Conservation (phyloP, 2,329 filamentous ascomycete species). For the Aureobasidium mangrovei region DNA sequence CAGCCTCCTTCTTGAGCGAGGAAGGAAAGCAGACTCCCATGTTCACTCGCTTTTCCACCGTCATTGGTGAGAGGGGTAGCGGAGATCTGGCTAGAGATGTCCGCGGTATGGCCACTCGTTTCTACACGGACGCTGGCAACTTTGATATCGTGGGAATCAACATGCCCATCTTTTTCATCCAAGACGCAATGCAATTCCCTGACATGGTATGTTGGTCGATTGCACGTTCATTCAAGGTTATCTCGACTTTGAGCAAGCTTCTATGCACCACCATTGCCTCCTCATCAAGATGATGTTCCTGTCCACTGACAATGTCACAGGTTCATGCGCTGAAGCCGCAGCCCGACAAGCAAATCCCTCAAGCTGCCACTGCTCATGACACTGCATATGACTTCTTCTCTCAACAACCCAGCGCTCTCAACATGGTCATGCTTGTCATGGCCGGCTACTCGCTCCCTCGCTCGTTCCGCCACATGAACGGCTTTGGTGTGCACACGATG, state of each 20-base stretch:
- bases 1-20: constrained; percentile 40
- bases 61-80: constrained; percentile 63
- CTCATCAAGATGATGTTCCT: too few relatives aligned
- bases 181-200: constrained; percentile 64
- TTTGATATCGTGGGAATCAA: constrained; percentile 59
- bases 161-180: constrained; percentile 64
- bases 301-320: not conserved
- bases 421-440: constrained; percentile 45
- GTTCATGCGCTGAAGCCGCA: constrained; percentile 38
- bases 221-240: not conserved
- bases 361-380: constrained; percentile 20
- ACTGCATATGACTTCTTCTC: constrained; percentile 25
- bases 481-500: constrained; percentile 41
- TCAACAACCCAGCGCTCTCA: constrained; percentile 35
- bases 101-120: constrained; percentile 63
- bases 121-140: constrained; percentile 65
- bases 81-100: constrained; percentile 64
- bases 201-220: constrained; percentile 38
- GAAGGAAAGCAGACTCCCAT: constrained; percentile 61
- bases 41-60: constrained; percentile 63
- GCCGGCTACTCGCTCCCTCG: constrained; percentile 39
- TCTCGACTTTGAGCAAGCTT: too few relatives aligned
- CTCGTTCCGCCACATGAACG: constrained; percentile 40
- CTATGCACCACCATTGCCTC: too few relatives aligned
- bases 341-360: constrained; percentile 25